Percentiles rank a stretch among this genome's conserved stretches.
Conservation (phyloP, 2,329 filamentous ascomycete species). For the Fusarium nygamai region DNA sequence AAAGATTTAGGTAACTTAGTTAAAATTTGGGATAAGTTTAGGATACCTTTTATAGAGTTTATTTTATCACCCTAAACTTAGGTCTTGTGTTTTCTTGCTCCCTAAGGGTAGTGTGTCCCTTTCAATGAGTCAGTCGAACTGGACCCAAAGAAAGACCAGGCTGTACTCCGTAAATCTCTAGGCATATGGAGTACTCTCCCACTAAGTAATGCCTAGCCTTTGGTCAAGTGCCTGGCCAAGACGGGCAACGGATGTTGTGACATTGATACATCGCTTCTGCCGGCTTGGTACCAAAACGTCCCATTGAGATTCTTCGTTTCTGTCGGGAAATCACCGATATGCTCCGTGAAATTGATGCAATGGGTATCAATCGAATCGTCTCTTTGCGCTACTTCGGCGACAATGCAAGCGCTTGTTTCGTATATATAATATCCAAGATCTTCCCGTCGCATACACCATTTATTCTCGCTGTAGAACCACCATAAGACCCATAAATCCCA, state of each 20-base stretch:
- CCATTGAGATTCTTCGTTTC: background rate
- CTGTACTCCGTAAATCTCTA: background rate
- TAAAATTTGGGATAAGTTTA: no score
- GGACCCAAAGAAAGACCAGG: background rate
- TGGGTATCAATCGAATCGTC: conserved; percentile 24
- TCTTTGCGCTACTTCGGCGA: background rate
- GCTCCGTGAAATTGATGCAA: conserved; percentile 2
- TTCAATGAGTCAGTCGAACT: background rate
- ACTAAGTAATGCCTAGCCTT: background rate
- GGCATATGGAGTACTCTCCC: background rate
- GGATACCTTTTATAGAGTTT: no score
- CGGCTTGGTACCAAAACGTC: conserved; percentile 10
- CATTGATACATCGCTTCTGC: conserved; percentile 8
- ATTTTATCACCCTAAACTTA: no score
- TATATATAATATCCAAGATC: background rate
- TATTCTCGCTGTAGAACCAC: conserved; percentile 93
- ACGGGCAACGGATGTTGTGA: background rate
- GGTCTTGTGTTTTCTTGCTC: no score
- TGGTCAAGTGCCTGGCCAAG: conserved; percentile 1
- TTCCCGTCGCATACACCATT: background rate
- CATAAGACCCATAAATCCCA: conserved; percentile 93
- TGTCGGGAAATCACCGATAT: conserved; percentile 18
- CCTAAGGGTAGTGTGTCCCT: background rate
- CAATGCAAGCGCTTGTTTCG: background rate
- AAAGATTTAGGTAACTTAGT: no score